Percentiles rank a stretch among this genome's conserved stretches.
Conservation (phyloP, 345 rosid genomes). For the Turnera subulata region DNA sequence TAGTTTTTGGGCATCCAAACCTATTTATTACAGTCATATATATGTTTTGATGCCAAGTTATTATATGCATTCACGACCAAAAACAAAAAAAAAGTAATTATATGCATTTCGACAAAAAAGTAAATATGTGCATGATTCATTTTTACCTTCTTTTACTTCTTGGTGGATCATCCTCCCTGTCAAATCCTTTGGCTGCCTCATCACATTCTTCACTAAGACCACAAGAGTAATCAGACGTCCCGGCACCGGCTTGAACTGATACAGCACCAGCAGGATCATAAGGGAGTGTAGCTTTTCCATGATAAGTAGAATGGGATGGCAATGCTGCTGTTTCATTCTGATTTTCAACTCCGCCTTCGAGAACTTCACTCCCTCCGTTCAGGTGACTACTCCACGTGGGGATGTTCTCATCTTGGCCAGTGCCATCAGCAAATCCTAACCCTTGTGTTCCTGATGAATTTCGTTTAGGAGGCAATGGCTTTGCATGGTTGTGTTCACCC, state of each 20-base stretch:
- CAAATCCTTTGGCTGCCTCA: conserved; percentile 49
- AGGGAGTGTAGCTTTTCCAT: conserved; percentile 18
- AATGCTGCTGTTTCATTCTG: conserved; percentile 34
- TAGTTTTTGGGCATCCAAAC: too few relatives aligned
- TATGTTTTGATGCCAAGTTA: too few relatives aligned
- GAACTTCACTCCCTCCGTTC: conserved; percentile 44
- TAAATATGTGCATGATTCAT: too few relatives aligned
- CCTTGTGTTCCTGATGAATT: conserved; percentile 46
- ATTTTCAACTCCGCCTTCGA: conserved; percentile 38
- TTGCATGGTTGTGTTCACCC: conserved; percentile 85
- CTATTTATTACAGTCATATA: too few relatives aligned
- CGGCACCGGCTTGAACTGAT: conserved; percentile 30
- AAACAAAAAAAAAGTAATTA: too few relatives aligned
- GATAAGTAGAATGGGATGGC: conserved; percentile 22
- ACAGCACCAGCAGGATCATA: conserved; percentile 30
- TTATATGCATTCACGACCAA: too few relatives aligned
- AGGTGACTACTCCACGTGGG: conserved; percentile 29
- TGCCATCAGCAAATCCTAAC: conserved; percentile 37
- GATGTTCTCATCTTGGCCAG: conserved; percentile 31
- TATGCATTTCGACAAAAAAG: too few relatives aligned
- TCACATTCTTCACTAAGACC: conserved; percentile 63
- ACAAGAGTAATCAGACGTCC: conserved; percentile 53
- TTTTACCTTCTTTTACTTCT: conserved; percentile 71
- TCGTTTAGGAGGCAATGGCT: conserved; percentile 71
- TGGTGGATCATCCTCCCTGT: conserved; percentile 56